Conservation (phyloP, 83 land plant species). For the Diphasiastrum complanatum region DNA sequence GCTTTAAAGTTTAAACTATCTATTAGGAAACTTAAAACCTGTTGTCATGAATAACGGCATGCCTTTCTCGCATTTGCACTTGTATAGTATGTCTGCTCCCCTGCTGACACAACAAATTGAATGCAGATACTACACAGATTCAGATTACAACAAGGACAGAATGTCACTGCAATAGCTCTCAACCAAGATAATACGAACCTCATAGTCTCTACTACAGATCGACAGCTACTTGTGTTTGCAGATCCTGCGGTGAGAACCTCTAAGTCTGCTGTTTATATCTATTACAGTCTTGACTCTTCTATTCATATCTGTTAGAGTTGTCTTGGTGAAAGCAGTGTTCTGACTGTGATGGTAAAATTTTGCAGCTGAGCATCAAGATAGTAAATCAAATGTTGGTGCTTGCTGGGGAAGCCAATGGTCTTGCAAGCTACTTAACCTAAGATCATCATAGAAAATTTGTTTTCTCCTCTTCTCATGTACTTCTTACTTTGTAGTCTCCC, state of each 20-base stretch:
- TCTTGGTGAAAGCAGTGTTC: neutral
- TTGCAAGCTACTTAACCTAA: slow-evolving; percentile 21
- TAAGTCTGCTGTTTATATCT: neutral
- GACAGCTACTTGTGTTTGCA: slow-evolving; percentile 79
- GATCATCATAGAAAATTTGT: neutral
- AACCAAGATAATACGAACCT: slow-evolving; percentile 87
- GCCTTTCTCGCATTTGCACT: neutral
- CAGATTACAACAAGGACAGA: slow-evolving; percentile 64
- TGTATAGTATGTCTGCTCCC: no score
- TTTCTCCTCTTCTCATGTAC: neutral
- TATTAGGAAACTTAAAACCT: neutral
- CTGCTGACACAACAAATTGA: no score
- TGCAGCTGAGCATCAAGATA: slow-evolving; percentile 95
- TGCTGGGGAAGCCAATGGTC: slow-evolving; percentile 96
- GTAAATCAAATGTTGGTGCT: slow-evolving; percentile 98
- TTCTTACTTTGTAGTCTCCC: slow-evolving; percentile 6
- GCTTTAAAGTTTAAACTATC: neutral
- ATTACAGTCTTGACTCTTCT: neutral
- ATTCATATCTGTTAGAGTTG: neutral
- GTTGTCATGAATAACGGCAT: neutral
- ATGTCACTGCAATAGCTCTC: slow-evolving; percentile 75
- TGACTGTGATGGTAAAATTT: neutral
- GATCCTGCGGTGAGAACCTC: slow-evolving; percentile 79
- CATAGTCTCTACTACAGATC: slow-evolving; percentile 79
- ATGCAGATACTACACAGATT: slow-evolving; percentile 74